phyloP scores from a whole-genome alignment of 140 eudicot species.

The Erigeron philadelphicus region DNA sequence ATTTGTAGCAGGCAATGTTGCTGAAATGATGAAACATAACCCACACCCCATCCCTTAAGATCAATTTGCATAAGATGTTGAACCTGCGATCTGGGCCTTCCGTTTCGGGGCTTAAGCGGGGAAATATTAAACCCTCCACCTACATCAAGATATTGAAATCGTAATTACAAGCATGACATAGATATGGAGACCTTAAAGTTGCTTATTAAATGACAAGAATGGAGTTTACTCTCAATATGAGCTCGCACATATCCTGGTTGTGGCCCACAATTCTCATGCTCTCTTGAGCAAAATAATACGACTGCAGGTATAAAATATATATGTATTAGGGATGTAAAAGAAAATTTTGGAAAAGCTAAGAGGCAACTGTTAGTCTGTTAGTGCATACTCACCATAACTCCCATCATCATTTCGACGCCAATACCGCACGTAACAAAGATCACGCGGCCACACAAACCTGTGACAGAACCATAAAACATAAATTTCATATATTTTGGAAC shows the following conservation, averaged over 20 bases:
- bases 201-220: conserved; percentile 16
- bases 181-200: conserved; percentile 2
- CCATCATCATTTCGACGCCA: conserved; percentile 99
- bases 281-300: conserved; percentile 91
- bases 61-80: conserved; percentile 99
- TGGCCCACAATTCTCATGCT: conserved; percentile 90
- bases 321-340: not conserved
- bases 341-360: conserved; percentile 13
- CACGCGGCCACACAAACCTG: conserved; percentile 99
- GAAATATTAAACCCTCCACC: conserved; percentile 98
- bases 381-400: conserved; percentile 67
- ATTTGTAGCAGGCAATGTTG: conserved; percentile 91
- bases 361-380: not conserved
- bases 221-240: conserved; percentile 82
- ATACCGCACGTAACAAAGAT: conserved; percentile 95
- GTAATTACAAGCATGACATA: conserved; percentile 19
- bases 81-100: conserved; percentile 90
- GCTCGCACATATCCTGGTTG: conserved; percentile 98
- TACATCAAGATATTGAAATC: conserved; percentile 28
- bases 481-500: conserved; percentile 21
- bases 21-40: conserved; percentile 87
- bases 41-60: conserved; percentile 95
- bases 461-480: conserved; percentile 20
- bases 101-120: conserved; percentile 81
- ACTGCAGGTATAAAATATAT: conserved; percentile 53